These are phyloP conservation scores for Fraxinus nigra DNA, from an alignment of 305 asterid species.

Conservation along the genomic window DNA sequence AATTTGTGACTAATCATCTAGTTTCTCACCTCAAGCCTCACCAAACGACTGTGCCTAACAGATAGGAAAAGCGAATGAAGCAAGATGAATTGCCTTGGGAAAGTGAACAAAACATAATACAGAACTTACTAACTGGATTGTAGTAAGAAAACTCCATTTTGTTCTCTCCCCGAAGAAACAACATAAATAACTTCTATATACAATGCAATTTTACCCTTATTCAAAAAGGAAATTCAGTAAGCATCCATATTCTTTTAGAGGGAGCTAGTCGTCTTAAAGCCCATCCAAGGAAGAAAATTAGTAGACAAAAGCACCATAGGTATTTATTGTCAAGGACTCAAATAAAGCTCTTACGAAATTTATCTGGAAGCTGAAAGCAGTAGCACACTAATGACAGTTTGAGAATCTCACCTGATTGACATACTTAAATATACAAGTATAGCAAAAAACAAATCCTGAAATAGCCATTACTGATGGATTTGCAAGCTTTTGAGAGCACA, in stretches of 20 bases:
- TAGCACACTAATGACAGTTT: not conserved
- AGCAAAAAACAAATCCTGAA: slow-evolving; percentile 96
- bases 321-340: not conserved
- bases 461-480: slow-evolving; percentile 85
- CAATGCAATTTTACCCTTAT: not conserved
- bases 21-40: not conserved
- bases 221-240: not conserved
- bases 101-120: not conserved
- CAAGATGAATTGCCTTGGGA: not conserved
- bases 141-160: not conserved
- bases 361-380: not conserved
- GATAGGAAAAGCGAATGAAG: not conserved
- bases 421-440: slow-evolving; percentile 86
- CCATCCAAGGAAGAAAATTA: not conserved
- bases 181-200: not conserved
- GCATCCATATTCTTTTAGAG: not conserved
- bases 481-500: slow-evolving; percentile 81
- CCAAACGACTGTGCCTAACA: not conserved
- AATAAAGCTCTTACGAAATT: not conserved
- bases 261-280: not conserved
- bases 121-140: not conserved
- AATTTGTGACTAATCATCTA: not conserved
- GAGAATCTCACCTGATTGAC: slow-evolving; percentile 68
- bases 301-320: not conserved
- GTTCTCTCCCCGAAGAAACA: not conserved